phyloP scores from a whole-genome alignment of 2,329 filamentous ascomycete species.

The Epichloe hybrida region DNA sequence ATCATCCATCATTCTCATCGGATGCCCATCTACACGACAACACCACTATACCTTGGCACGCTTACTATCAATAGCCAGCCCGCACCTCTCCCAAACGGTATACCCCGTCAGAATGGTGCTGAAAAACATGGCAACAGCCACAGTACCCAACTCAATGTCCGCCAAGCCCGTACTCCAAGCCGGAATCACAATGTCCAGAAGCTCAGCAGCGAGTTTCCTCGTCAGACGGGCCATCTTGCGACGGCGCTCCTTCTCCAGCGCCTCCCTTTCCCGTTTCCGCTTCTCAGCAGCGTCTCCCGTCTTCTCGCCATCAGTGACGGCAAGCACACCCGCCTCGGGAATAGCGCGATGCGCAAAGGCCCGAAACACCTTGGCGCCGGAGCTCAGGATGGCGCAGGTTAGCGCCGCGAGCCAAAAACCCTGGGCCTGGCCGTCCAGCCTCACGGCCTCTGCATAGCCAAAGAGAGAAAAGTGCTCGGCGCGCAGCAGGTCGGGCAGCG shows the following conservation, averaged over 20 bases:
- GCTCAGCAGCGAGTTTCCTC: slow-evolving; percentile 40
- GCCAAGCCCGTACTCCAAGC: slow-evolving; percentile 48
- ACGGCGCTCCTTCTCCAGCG: slow-evolving; percentile 16
- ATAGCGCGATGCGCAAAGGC: slow-evolving; percentile 23
- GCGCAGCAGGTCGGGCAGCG: slow-evolving; percentile 39
- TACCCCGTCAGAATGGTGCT: slow-evolving; percentile 47
- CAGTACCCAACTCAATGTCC: slow-evolving; percentile 31
- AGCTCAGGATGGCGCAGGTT: slow-evolving; percentile 32
- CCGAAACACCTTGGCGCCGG: slow-evolving; percentile 27
- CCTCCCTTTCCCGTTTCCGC: slow-evolving; percentile 20
- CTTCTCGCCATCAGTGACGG: slow-evolving; percentile 3
- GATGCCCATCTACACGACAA: too few species aligned
- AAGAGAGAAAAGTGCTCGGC: slow-evolving; percentile 36
- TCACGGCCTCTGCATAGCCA: slow-evolving; percentile 31
- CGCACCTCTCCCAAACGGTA: slow-evolving; percentile 46
- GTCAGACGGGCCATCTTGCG: slow-evolving; percentile 22
- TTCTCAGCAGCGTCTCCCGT: slow-evolving; percentile 14
- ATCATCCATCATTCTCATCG: too few species aligned
- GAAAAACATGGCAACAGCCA: slow-evolving; percentile 45
- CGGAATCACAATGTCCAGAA: slow-evolving; percentile 50
- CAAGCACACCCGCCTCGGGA: slow-evolving; percentile 17
- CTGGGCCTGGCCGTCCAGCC: slow-evolving; percentile 45
- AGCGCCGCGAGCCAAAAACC: slow-evolving; percentile 58
- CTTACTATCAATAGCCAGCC: slow-evolving; percentile 11
- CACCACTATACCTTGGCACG: not conserved